phyloP scores from a whole-genome alignment of 176 grass and related monocot genomes.

The Hordeum marinum region DNA sequence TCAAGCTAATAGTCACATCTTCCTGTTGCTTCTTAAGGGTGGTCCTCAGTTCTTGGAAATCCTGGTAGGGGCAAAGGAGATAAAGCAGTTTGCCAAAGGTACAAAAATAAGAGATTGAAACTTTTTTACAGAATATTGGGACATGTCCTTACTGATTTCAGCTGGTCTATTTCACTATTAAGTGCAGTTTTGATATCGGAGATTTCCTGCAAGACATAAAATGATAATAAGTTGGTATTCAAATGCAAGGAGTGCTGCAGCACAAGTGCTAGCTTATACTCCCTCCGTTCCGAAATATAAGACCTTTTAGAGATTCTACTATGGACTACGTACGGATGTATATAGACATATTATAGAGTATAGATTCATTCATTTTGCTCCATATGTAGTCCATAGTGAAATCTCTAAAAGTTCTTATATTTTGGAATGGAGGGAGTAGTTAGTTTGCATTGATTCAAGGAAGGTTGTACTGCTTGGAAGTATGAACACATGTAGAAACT shows the following conservation, averaged over 20 bases:
- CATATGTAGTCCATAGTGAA: too few species aligned
- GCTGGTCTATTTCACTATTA: slow-evolving; percentile 69
- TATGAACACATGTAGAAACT: background rate
- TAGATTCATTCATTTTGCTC: too few species aligned
- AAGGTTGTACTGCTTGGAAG: background rate
- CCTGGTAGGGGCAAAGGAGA: slow-evolving; percentile 42
- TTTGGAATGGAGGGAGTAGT: too few species aligned
- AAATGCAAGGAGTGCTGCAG: background rate
- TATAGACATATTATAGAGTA: too few species aligned
- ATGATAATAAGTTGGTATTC: slow-evolving; percentile 11
- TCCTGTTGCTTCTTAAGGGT: slow-evolving; percentile 96
- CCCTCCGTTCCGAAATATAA: too few species aligned
- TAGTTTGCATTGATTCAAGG: background rate
- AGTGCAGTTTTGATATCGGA: slow-evolving; percentile 78
- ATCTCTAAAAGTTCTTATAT: too few species aligned
- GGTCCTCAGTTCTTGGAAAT: slow-evolving; percentile 88
- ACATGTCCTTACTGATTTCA: slow-evolving; percentile 61
- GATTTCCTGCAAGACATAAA: slow-evolving; percentile 65
- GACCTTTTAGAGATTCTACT: too few species aligned
- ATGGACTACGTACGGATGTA: too few species aligned
- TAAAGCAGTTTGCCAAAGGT: background rate
- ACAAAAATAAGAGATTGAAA: background rate
- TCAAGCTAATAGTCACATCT: slow-evolving; percentile 82
- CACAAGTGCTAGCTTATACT: background rate
- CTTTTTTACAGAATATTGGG: background rate